A percentile compares a stretch with the other conserved stretches of the same genome.
Evolutionary conservation across 805 yeast genomes (phyloP).

Genomic region (Pichia sporocuriosa): DNA sequence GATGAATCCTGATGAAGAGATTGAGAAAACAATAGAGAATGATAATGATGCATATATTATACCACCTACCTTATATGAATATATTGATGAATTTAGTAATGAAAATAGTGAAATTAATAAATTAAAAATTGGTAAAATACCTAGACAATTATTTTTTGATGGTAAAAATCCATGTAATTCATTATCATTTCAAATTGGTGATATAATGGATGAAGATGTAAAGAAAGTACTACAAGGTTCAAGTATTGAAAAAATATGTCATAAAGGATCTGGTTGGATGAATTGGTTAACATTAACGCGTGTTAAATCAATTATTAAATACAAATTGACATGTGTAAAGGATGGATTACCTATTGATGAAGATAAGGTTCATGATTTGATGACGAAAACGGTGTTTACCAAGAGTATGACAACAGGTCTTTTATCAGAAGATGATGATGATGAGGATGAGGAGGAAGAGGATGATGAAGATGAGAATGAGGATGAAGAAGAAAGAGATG

Average conservation of each 20-base stretch:
- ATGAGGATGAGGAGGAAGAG: constrained; percentile 22
- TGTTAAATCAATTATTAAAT: constrained; percentile 62
- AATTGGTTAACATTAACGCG: constrained; percentile 53
- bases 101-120: constrained; percentile 18
- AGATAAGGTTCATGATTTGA: constrained; percentile 37
- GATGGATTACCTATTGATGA: constrained; percentile 41
- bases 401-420: constrained; percentile 12
- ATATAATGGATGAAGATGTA: constrained; percentile 63
- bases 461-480: constrained; percentile 21
- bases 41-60: constrained; percentile 20
- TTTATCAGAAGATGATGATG: constrained; percentile 26
- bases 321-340: constrained; percentile 59
- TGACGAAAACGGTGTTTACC: constrained; percentile 28
- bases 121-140: constrained; percentile 25
- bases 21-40: constrained; percentile 18
- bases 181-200: constrained; percentile 72
- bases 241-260: constrained; percentile 36
- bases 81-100: constrained; percentile 18
- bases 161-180: constrained; percentile 66
- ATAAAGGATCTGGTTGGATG: constrained; percentile 77
- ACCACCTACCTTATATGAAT: constrained; percentile 21
- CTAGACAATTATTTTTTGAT: constrained; percentile 54
- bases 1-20: constrained; percentile 17
- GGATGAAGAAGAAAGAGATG: constrained; percentile 6
- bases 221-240: constrained; percentile 34